Conservation (phyloP, 2,329 filamentous ascomycete genomes). For the Acrocalymma vagum region DNA sequence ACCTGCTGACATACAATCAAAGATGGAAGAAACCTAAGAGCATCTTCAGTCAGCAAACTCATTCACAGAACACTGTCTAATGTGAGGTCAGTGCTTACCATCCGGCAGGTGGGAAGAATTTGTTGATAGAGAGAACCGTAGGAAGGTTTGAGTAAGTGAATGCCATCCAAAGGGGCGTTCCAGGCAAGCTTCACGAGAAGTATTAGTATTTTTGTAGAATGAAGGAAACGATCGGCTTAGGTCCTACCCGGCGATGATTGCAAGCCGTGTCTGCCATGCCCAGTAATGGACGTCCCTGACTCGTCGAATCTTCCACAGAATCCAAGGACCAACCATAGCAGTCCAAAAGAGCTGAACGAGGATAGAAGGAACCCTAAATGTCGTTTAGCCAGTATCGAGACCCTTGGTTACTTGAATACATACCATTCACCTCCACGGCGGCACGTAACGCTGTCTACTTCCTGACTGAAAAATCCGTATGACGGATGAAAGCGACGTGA, state of each 20-base stretch:
- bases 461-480: slow-evolving; percentile 63
- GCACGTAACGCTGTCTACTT: slow-evolving; percentile 53
- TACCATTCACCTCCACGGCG: slow-evolving; percentile 72
- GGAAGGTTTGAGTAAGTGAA: slow-evolving; percentile 43
- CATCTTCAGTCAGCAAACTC: slow-evolving; percentile 15
- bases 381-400: slow-evolving; percentile 12
- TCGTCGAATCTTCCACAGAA: slow-evolving; percentile 47
- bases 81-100: slow-evolving; percentile 34
- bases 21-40: slow-evolving; percentile 44
- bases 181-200: slow-evolving; percentile 36
- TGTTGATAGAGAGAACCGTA: slow-evolving; percentile 32
- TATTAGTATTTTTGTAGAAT: slow-evolving; percentile 24
- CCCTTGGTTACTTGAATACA: slow-evolving; percentile 6
- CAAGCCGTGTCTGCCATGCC: slow-evolving; percentile 49
- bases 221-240: too few species aligned
- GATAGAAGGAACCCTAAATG: slow-evolving; percentile 44
- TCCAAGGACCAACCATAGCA: slow-evolving; percentile 45
- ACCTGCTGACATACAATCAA: slow-evolving; percentile 48
- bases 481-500: slow-evolving; percentile 70
- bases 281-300: slow-evolving; percentile 48
- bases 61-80: neutral
- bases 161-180: slow-evolving; percentile 47
- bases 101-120: slow-evolving; percentile 43
- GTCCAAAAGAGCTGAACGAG: slow-evolving; percentile 48
- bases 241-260: slow-evolving; percentile 46